Percentiles rank a stretch among this genome's conserved stretches.
Evolutionary conservation across 1,139 yeast genomes (phyloP).

Genomic region (Kurtzmaniella quercitrusa): DNA sequence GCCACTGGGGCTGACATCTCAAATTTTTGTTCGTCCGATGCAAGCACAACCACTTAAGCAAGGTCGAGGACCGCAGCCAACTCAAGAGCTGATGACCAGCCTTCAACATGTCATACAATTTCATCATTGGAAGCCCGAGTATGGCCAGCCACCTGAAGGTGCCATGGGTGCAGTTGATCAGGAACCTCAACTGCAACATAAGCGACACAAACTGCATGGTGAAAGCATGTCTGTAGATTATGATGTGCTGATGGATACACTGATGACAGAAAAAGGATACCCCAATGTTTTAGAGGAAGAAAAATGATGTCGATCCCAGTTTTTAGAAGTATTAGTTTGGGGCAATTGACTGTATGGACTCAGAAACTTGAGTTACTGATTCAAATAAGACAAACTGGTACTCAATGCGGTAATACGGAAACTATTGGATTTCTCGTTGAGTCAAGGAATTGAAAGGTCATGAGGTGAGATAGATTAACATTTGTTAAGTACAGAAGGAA

Average conservation of each 20-base stretch:
- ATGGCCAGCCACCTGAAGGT: conserved; percentile 5
- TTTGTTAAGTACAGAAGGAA: too few relatives aligned
- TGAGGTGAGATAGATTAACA: too few relatives aligned
- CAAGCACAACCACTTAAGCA: conserved; percentile 45
- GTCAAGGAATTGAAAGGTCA: too few relatives aligned
- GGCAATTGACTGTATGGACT: too few relatives aligned
- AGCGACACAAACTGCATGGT: conserved; percentile 19
- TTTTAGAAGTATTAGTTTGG: too few relatives aligned
- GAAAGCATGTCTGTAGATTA: conserved; percentile 9
- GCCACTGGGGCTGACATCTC: conserved; percentile 27
- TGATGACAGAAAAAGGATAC: conserved; percentile 7
- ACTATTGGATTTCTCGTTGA: too few relatives aligned
- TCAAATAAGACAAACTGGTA: too few relatives aligned
- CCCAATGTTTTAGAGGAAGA: conserved; percentile 6
- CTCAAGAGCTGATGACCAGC: conserved; percentile 50
- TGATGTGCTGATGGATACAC: conserved; percentile 8
- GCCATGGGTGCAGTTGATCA: conserved; percentile 13
- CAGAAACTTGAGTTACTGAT: too few relatives aligned
- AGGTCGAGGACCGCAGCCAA: conserved; percentile 31
- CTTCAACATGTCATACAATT: conserved; percentile 50
- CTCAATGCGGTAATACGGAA: too few relatives aligned
- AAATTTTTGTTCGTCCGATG: conserved; percentile 43
- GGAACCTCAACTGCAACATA: conserved; percentile 14
- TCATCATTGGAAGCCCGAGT: conserved; percentile 51
- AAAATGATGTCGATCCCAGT: background rate